These are phyloP conservation scores for Linnemannia zychae DNA, from an alignment of 192 early-diverging fungal genomes.

Conservation along the genomic window DNA sequence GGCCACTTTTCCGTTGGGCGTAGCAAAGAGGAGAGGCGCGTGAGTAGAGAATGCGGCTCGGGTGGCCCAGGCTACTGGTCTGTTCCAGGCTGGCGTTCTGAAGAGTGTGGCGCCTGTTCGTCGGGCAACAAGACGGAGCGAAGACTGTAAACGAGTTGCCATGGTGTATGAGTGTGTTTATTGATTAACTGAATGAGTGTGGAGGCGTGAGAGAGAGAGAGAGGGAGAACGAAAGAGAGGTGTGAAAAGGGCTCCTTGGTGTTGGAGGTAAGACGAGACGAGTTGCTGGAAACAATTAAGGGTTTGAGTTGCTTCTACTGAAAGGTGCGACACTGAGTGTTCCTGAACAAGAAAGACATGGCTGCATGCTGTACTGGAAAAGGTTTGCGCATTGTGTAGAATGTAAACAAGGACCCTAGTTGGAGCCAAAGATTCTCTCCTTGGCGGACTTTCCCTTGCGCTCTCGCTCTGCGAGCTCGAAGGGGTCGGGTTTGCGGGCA, in stretches of 20 bases:
- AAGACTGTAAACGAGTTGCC: conserved; percentile 15
- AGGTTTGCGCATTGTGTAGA: too few relatives aligned
- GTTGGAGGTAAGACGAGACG: background rate
- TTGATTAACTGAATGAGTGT: background rate
- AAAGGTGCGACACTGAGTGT: background rate
- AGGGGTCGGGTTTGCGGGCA: conserved; percentile 19
- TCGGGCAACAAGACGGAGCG: background rate
- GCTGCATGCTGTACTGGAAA: background rate
- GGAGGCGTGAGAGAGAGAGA: background rate
- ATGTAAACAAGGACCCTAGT: background rate
- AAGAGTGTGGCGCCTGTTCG: background rate
- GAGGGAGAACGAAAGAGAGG: background rate
- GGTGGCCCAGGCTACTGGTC: background rate
- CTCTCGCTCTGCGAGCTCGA: conserved; percentile 33
- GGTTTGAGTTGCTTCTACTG: background rate
- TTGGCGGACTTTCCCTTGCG: conserved; percentile 29
- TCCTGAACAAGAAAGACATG: background rate
- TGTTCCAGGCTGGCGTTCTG: background rate
- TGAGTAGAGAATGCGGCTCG: conserved; percentile 16
- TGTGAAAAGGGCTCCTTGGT: background rate
- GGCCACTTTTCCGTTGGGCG: conserved; percentile 7
- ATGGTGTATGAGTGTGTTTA: background rate
- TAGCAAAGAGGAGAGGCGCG: background rate
- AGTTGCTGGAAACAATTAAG: background rate
- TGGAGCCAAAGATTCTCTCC: conserved; percentile 29